These are phyloP conservation scores for Clonostachys byssicola DNA, from an alignment of 2,329 filamentous ascomycete species.

Conservation along the genomic window DNA sequence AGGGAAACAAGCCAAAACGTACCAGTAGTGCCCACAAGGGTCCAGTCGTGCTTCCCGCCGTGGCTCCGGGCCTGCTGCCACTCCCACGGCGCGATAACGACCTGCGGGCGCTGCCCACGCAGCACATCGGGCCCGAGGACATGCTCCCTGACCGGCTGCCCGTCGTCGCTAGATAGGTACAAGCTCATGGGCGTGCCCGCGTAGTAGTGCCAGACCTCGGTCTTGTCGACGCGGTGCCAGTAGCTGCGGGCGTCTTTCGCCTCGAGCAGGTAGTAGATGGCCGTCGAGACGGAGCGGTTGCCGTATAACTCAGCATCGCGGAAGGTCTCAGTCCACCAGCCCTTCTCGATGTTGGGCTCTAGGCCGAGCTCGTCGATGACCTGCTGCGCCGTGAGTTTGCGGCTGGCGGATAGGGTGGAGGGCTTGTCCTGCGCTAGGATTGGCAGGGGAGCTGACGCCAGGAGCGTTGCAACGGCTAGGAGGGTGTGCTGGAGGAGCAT, in stretches of 20 bases:
- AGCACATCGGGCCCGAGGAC: constrained; percentile 39
- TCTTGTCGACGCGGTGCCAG: constrained; percentile 46
- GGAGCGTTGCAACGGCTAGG: neutral
- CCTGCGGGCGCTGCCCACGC: constrained; percentile 33
- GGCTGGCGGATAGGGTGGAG: neutral
- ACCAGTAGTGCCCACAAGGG: constrained; percentile 33
- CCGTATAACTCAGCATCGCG: constrained; percentile 28
- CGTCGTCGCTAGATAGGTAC: constrained; percentile 12
- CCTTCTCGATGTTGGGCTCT: constrained; percentile 29
- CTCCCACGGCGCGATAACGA: constrained; percentile 28
- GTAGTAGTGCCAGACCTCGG: constrained; percentile 50
- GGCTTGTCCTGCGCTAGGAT: neutral
- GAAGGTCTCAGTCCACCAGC: constrained; percentile 42
- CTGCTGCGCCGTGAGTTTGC: neutral
- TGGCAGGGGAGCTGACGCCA: neutral
- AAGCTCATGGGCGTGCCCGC: constrained; percentile 44
- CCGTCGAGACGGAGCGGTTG: constrained; percentile 27
- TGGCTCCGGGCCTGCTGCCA: constrained; percentile 42
- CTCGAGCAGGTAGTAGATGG: constrained; percentile 49
- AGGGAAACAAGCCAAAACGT: neutral
- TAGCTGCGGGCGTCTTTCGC: constrained; percentile 31
- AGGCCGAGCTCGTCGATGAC: neutral
- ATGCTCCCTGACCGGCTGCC: constrained; percentile 14
- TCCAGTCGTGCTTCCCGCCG: constrained; percentile 32
- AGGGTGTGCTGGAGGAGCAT: neutral